Percentiles rank a stretch among this genome's conserved stretches.
Conservation (phyloP, 208 protist species). For the Crithidia expoeki region DNA sequence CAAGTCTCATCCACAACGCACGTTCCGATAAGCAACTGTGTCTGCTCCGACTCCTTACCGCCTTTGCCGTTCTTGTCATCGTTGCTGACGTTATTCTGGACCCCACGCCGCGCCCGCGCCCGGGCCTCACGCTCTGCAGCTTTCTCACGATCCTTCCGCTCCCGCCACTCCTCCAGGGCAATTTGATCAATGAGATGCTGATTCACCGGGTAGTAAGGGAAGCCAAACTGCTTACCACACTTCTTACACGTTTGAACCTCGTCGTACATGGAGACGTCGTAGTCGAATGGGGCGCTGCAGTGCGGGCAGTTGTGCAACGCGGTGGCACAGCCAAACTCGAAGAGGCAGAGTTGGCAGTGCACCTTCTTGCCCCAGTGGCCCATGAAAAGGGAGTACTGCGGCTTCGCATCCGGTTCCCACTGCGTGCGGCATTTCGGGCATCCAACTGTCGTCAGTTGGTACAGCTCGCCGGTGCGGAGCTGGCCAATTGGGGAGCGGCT, state of each 20-base stretch:
- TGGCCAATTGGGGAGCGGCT: conserved; percentile 72
- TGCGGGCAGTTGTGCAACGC: conserved; percentile 85
- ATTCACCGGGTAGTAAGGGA: conserved; percentile 86
- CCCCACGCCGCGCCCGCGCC: conserved; percentile 32
- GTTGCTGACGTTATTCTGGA: no score
- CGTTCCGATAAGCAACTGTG: conserved; percentile 50
- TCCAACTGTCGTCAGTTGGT: conserved; percentile 56
- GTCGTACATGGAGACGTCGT: conserved; percentile 85
- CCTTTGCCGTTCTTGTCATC: conserved; percentile 4
- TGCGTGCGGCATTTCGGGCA: conserved; percentile 76
- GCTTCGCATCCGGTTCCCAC: conserved; percentile 76
- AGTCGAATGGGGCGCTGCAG: conserved; percentile 72
- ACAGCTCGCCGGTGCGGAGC: conserved; percentile 48
- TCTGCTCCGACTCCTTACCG: conserved; percentile 39
- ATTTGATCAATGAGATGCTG: conserved; percentile 73
- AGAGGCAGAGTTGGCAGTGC: conserved; percentile 88
- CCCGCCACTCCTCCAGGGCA: conserved; percentile 65
- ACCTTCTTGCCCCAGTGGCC: conserved; percentile 76
- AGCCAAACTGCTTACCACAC: conserved; percentile 75
- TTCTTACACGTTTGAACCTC: conserved; percentile 41
- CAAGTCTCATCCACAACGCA: conserved; percentile 77
- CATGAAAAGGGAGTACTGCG: conserved; percentile 91
- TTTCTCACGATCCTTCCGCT: conserved; percentile 41
- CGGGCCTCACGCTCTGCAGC: conserved; percentile 53
- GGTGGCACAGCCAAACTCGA: conserved; percentile 77